A percentile compares a stretch with the other conserved stretches of the same genome.
Evolutionary conservation across 257 asterid genomes (phyloP).

Genomic region (Paraleonurus japonicus): DNA sequence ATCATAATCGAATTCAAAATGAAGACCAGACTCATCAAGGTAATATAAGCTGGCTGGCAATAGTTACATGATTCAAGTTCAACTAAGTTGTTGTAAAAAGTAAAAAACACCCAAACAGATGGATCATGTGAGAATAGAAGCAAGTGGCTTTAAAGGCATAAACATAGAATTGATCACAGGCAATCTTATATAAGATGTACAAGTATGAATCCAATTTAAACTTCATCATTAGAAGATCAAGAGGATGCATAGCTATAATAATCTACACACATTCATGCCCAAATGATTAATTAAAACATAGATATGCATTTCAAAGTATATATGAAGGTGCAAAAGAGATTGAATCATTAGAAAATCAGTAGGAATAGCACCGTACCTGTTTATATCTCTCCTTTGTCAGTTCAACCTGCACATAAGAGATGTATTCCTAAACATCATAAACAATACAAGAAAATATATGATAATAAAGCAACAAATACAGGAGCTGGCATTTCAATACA

Average conservation of each 20-base stretch:
- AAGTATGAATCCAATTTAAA: neutral
- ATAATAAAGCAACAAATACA: neutral
- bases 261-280: neutral
- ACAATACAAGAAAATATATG: neutral
- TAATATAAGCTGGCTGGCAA: neutral
- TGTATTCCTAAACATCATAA: neutral
- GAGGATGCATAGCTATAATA: neutral
- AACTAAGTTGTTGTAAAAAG: neutral
- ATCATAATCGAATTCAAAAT: neutral
- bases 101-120: neutral
- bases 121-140: neutral
- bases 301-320: too few species aligned
- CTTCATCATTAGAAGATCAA: neutral
- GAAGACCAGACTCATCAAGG: too few species aligned
- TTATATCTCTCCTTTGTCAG: constrained; percentile 54
- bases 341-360: neutral
- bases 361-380: constrained; percentile 53
- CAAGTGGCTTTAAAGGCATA: neutral
- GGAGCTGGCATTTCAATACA: neutral
- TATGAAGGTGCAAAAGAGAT: neutral
- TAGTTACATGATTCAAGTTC: neutral
- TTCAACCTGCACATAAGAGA: constrained; percentile 63
- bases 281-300: too few species aligned
- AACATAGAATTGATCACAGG: neutral
- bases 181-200: neutral